Base-by-base conservation (phyloP, 2,329 filamentous ascomycete species). In the Trichoderma koningiopsis region DNA sequence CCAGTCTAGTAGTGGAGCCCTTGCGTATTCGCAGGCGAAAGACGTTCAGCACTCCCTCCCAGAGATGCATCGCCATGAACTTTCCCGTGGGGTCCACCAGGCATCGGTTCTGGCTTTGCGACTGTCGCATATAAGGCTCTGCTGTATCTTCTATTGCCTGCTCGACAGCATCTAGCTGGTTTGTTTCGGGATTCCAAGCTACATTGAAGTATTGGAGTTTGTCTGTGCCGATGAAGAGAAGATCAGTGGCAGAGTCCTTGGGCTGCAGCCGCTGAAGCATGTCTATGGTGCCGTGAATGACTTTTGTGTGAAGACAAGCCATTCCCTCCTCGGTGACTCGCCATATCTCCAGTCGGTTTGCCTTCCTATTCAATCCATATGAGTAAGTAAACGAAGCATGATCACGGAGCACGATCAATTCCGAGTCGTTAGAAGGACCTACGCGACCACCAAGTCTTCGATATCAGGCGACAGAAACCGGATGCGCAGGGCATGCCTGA, bases 191-290 rank as follows among this genome's bases (percentile, higher is more conserved):
- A 74, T 97, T 89, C 94, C 96, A 99, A 19, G 86, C 89, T 24
- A 97, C 80, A 1, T 93, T 97, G 79, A 98, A 97, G 81, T 97
- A 98, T 75, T 94, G 90, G 74, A 92, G 92, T 68, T 92, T 89
- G 77, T 97, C 92, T 58, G 96, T 99, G 61, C 94, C 95, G 69
- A 99, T 87, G 77, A 99, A 97, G 71, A 99, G 87, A 71, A 97
- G 88, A 74, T 98, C 94, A 59, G 90, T 93, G 5, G 85, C 81
- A 33, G 90, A 89, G 73, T 92, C 88, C 60, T 89, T 88, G 6
- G 94, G 93, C 31, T 89, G 89, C 59, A 99, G 84, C 75, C 89
- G 91, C 76, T 96, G 88, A 16, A 97, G 86, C 84, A 97, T 92
- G 8, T 92, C 91, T 73, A 98, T 90, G 73, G 91, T 92, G 77